phyloP scores from a whole-genome alignment of 73 alveolate genomes.

The Symbiodinium natans region DNA sequence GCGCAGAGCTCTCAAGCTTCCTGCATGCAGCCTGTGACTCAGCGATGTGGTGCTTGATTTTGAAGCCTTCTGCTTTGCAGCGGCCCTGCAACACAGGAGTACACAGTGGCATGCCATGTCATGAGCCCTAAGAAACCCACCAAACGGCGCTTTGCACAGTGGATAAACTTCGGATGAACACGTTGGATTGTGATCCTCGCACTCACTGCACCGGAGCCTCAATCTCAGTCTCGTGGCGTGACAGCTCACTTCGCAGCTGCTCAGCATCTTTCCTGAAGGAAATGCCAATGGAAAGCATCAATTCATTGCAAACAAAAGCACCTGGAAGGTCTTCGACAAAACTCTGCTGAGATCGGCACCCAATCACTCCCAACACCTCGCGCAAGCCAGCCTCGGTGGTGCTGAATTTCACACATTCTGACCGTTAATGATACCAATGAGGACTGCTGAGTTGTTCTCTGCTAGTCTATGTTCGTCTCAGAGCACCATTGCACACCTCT shows the following conservation, averaged over 20 bases:
- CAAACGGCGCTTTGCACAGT: background rate
- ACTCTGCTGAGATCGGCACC: background rate
- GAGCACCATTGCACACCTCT: too few relatives aligned
- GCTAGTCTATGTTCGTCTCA: too few relatives aligned
- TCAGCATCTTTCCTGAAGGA: constrained; percentile 46
- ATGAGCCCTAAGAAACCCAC: background rate
- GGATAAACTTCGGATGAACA: too few relatives aligned
- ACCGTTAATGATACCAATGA: too few relatives aligned
- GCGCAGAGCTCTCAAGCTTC: background rate
- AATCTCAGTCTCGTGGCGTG: constrained; percentile 57
- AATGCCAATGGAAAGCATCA: background rate
- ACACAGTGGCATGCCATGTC: background rate
- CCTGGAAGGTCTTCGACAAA: too few relatives aligned
- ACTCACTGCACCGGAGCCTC: background rate
- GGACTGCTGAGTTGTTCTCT: too few relatives aligned
- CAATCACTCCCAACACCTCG: constrained; percentile 56
- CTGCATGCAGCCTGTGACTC: constrained; percentile 36
- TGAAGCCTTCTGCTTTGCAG: constrained; percentile 68
- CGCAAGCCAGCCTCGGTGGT: constrained; percentile 42
- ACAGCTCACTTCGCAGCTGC: constrained; percentile 57
- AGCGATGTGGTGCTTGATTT: constrained; percentile 58
- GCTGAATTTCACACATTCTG: background rate
- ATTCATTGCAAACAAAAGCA: too few relatives aligned
- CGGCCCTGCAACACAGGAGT: constrained; percentile 41
- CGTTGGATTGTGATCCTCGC: background rate